A percentile compares a stretch with the other conserved stretches of the same genome.
Conservation (phyloP, 495 filamentous ascomycete species). For the Thozetella sp. region DNA sequence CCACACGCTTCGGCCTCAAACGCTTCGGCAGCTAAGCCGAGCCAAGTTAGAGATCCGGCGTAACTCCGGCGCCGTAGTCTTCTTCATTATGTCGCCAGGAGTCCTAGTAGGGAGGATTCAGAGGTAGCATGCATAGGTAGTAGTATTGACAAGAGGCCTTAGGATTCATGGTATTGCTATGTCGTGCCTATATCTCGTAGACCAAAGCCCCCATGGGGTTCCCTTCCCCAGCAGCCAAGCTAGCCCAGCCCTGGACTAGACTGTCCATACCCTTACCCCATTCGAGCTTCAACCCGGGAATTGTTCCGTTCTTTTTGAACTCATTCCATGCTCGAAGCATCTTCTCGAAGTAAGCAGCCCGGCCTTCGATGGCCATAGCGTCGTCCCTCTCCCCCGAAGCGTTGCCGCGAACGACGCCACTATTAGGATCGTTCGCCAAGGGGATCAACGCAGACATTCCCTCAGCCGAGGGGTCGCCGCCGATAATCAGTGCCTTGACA, state of each 20-base stretch:
- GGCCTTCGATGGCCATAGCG: slow-evolving; percentile 29
- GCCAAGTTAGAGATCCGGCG: too few species aligned
- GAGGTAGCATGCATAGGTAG: too few species aligned
- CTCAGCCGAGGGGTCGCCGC: slow-evolving; percentile 25
- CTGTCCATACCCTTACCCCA: slow-evolving; percentile 45
- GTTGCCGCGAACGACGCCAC: slow-evolving; percentile 37
- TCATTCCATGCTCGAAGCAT: slow-evolving; percentile 27
- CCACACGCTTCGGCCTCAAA: too few species aligned
- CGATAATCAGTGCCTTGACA: slow-evolving; percentile 40
- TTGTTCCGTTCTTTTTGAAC: slow-evolving; percentile 29
- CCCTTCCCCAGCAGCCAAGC: slow-evolving; percentile 31
- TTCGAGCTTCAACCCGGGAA: slow-evolving; percentile 33
- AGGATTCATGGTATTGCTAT: too few species aligned
- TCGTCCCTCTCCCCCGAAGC: slow-evolving; percentile 41
- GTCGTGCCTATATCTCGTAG: background rate
- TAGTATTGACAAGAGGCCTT: too few species aligned
- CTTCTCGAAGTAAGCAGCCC: slow-evolving; percentile 28
- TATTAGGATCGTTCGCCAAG: background rate
- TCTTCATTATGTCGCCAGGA: too few species aligned
- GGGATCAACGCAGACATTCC: slow-evolving; percentile 23
- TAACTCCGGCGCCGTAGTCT: too few species aligned
- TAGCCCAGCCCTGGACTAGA: slow-evolving; percentile 46
- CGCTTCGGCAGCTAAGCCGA: too few species aligned
- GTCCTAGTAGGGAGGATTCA: too few species aligned
- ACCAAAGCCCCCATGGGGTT: background rate